phyloP scores from a whole-genome alignment of 1,284 basidiomycete genomes.

The Leccinum cinnamomeum region DNA sequence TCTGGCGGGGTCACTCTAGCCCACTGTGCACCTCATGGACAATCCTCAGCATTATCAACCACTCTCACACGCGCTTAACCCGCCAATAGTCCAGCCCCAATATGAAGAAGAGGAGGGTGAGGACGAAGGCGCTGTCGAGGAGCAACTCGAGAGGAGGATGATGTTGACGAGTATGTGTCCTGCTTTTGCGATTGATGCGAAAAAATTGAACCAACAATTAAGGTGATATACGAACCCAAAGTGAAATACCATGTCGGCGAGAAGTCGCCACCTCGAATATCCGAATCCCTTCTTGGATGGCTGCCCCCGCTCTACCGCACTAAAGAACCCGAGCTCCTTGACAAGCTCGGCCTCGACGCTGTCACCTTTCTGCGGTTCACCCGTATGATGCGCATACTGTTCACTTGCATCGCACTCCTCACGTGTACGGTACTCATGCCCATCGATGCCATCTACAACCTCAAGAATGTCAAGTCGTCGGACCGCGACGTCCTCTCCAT shows the following conservation, averaged over 20 bases:
- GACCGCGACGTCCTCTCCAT: constrained; percentile 49
- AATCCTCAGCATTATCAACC: constrained; percentile 78
- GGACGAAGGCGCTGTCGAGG: constrained; percentile 68
- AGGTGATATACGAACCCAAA: too few species aligned
- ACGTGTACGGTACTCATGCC: constrained; percentile 80
- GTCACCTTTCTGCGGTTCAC: constrained; percentile 91
- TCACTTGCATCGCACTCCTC: constrained; percentile 65
- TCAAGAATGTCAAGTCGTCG: constrained; percentile 35
- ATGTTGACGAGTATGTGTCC: constrained; percentile 34
- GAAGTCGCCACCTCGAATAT: constrained; percentile 80
- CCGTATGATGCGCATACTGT: constrained; percentile 82
- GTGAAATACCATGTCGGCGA: constrained; percentile 58
- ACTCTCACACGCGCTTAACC: constrained; percentile 72
- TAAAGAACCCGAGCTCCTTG: constrained; percentile 85
- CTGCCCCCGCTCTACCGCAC: constrained; percentile 82
- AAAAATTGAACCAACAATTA: too few species aligned
- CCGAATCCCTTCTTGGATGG: constrained; percentile 85
- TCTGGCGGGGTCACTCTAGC: constrained; percentile 8
- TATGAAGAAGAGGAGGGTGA: constrained; percentile 52
- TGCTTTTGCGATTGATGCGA: constrained; percentile 2
- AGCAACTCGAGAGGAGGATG: constrained; percentile 52
- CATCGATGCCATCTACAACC: constrained; percentile 68
- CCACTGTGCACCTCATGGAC: constrained; percentile 48
- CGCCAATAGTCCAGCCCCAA: constrained; percentile 44
- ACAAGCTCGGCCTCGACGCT: constrained; percentile 93